Evolutionary conservation across 177 flowering plant species (phyloP).

Genomic region (Vitis hybrid): DNA sequence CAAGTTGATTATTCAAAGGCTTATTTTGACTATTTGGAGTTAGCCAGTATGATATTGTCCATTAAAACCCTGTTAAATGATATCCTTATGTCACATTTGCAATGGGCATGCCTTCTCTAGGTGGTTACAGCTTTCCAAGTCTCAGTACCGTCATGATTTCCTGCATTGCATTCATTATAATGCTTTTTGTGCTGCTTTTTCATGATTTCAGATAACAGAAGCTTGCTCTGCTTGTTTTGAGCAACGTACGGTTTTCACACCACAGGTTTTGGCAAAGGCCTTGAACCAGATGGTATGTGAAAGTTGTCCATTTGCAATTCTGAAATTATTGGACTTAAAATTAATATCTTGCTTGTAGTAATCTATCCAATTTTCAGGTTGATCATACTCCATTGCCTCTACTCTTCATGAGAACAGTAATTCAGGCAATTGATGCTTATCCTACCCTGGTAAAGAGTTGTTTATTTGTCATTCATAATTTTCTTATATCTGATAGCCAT

Average conservation of each 20-base stretch:
- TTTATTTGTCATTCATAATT: neutral
- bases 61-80: neutral
- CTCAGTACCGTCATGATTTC: too few species aligned
- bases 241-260: constrained; percentile 97
- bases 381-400: constrained; percentile 88
- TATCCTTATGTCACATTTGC: neutral
- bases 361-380: constrained; percentile 54
- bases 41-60: neutral
- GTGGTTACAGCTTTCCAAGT: neutral
- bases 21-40: neutral
- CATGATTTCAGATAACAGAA: constrained; percentile 76
- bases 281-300: constrained; percentile 80
- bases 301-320: neutral
- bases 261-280: constrained; percentile 90
- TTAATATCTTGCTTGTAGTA: neutral
- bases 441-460: constrained; percentile 70
- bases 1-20: neutral
- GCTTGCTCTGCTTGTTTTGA: constrained; percentile 98
- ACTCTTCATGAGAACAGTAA: constrained; percentile 96
- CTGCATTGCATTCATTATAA: neutral
- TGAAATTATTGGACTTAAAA: neutral
- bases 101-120: neutral
- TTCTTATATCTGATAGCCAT: neutral
- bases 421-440: constrained; percentile 96
- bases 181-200: neutral